phyloP scores from a whole-genome alignment of 2,329 filamentous ascomycete genomes.

The Fusarium albosuccineum region DNA sequence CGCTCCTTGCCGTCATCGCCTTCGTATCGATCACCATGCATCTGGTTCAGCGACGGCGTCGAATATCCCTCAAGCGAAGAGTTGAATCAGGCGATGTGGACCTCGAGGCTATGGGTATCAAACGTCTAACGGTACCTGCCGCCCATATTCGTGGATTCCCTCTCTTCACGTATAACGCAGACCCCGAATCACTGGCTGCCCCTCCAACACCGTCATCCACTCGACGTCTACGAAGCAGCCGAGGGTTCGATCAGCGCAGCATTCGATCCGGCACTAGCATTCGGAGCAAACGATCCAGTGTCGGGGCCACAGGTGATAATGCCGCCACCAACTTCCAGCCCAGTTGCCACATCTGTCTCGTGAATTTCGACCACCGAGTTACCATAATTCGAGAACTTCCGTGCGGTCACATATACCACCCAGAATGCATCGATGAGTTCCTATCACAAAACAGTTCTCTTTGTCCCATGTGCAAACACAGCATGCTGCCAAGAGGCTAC shows the following conservation, averaged over 20 bases:
- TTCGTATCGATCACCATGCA: constrained; percentile 81
- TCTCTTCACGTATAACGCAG: constrained; percentile 79
- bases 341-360: constrained; percentile 90
- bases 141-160: constrained; percentile 80
- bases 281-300: constrained; percentile 55
- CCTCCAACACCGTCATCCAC: constrained; percentile 54
- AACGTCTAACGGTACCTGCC: constrained; percentile 81
- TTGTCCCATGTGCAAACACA: constrained; percentile 91
- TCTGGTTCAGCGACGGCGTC: constrained; percentile 77
- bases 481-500: constrained; percentile 77
- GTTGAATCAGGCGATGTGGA: constrained; percentile 86
- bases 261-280: constrained; percentile 48
- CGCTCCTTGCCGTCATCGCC: constrained; percentile 76
- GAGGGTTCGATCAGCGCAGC: constrained; percentile 48
- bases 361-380: constrained; percentile 77
- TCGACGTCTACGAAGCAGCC: constrained; percentile 48
- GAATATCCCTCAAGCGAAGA: constrained; percentile 75
- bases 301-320: constrained; percentile 52
- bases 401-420: constrained; percentile 94
- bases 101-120: constrained; percentile 87
- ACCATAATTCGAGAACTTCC: constrained; percentile 86
- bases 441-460: constrained; percentile 83
- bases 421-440: constrained; percentile 90
- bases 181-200: constrained; percentile 57
- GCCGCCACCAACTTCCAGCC: constrained; percentile 76